Conservation (phyloP, 148 eudicot genomes). For the Cornus florida region DNA sequence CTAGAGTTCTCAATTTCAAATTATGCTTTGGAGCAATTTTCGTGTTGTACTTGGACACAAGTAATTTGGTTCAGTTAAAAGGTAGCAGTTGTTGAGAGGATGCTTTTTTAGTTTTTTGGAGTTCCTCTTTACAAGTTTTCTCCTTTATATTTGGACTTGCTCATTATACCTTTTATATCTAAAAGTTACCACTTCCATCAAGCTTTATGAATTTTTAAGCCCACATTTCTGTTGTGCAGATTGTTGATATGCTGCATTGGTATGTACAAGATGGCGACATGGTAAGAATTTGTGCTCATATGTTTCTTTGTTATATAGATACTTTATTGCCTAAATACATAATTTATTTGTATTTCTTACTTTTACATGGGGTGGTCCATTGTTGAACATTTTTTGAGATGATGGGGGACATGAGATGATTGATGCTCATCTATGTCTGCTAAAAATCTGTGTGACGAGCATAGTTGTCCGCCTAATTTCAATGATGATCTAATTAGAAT, state of each 20-base stretch:
- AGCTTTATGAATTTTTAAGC: neutral
- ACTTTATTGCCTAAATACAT: too few relatives aligned
- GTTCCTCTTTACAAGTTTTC: neutral
- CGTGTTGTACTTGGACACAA: neutral
- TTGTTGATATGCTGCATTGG: conserved; percentile 69
- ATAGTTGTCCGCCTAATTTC: too few relatives aligned
- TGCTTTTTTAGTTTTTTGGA: too few relatives aligned
- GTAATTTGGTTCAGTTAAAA: neutral
- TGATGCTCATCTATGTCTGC: too few relatives aligned
- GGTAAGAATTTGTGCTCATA: conserved; percentile 42
- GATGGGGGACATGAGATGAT: too few relatives aligned
- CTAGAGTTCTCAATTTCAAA: neutral
- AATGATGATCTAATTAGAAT: too few relatives aligned
- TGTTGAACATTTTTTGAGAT: too few relatives aligned
- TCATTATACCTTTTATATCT: too few relatives aligned
- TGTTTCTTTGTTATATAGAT: conserved; percentile 3
- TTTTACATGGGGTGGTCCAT: too few relatives aligned
- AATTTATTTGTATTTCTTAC: too few relatives aligned
- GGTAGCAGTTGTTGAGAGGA: neutral
- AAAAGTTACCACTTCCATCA: neutral
- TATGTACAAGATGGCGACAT: conserved; percentile 73
- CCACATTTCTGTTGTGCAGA: conserved; percentile 45
- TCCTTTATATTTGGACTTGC: neutral
- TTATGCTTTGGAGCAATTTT: too few relatives aligned
- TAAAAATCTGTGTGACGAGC: too few relatives aligned